Percentiles rank a stretch among this genome's conserved stretches.
These are phyloP conservation scores for Gossypium sturtianum DNA, from an alignment of 345 rosid genomes.

Conservation along the genomic window DNA sequence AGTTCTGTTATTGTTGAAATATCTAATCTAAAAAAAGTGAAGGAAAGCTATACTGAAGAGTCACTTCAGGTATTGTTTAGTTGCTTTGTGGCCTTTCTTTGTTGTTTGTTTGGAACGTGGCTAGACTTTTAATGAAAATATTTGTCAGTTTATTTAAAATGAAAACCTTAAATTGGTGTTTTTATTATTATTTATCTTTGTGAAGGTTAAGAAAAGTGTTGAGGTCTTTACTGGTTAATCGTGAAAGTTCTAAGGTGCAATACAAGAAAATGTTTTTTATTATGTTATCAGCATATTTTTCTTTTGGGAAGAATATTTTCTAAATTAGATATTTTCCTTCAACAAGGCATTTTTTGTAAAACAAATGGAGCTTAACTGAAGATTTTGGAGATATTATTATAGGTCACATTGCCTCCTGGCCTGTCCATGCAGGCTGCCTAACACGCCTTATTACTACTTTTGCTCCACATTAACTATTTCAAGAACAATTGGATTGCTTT, in stretches of 20 bases:
- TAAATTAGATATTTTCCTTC: background rate
- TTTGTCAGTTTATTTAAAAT: background rate
- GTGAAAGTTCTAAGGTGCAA: background rate
- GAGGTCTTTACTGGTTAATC: background rate
- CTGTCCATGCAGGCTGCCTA: slow-evolving; percentile 4
- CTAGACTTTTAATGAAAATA: background rate
- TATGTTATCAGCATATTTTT: background rate
- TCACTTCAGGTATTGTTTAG: slow-evolving; percentile 68
- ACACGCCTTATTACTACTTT: background rate
- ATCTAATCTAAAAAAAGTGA: slow-evolving; percentile 90
- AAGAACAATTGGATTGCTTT: background rate
- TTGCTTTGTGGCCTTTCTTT: background rate
- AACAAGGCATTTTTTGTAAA: background rate
- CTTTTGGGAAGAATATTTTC: background rate
- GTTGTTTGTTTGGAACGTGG: background rate
- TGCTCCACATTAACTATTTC: background rate
- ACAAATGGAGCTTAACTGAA: background rate
- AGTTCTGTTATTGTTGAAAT: slow-evolving; percentile 87
- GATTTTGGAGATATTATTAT: background rate
- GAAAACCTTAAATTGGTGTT: background rate
- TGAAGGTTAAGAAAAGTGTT: background rate
- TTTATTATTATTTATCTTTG: background rate
- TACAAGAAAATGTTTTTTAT: background rate
- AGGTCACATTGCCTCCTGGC: background rate
- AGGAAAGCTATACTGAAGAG: slow-evolving; percentile 93